Conservation (phyloP, 805 yeast genomes). For the Hanseniaspora thailandica region DNA sequence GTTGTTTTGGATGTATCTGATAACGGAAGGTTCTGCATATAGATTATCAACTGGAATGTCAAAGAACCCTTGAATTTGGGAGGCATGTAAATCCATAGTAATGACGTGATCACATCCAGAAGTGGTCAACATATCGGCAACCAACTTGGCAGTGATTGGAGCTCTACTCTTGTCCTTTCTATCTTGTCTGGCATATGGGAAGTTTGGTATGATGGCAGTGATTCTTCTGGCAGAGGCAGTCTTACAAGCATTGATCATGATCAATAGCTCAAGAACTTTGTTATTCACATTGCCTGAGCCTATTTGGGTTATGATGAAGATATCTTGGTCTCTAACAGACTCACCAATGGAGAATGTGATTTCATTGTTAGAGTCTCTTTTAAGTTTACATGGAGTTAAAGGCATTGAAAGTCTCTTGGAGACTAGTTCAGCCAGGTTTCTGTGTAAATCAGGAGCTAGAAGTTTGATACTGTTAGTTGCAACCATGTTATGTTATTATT, state of each 20-base stretch:
- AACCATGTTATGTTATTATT: constrained; percentile 31
- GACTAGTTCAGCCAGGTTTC: constrained; percentile 59
- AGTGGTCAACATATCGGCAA: constrained; percentile 82
- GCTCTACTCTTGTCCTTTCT: constrained; percentile 93
- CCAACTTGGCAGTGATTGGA: constrained; percentile 86
- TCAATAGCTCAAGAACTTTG: constrained; percentile 71
- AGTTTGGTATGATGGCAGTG: constrained; percentile 89
- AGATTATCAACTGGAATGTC: constrained; percentile 89
- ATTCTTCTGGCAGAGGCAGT: constrained; percentile 91
- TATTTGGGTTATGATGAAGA: constrained; percentile 65
- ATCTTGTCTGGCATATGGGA: constrained; percentile 96
- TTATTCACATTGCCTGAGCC: constrained; percentile 81
- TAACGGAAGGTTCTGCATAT: constrained; percentile 86
- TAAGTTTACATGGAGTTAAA: constrained; percentile 50
- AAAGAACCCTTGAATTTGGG: constrained; percentile 96
- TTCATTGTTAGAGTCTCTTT: constrained; percentile 60
- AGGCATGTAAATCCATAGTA: constrained; percentile 94
- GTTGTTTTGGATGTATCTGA: constrained; percentile 64
- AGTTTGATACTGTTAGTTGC: constrained; percentile 61
- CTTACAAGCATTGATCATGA: constrained; percentile 86
- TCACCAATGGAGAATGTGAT: constrained; percentile 69
- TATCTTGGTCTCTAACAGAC: constrained; percentile 75
- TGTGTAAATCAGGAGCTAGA: constrained; percentile 56
- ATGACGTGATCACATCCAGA: constrained; percentile 94
- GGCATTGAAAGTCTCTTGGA: constrained; percentile 49